phyloP scores from a whole-genome alignment of 495 filamentous ascomycete genomes.

The Glutinoglossum americanum region DNA sequence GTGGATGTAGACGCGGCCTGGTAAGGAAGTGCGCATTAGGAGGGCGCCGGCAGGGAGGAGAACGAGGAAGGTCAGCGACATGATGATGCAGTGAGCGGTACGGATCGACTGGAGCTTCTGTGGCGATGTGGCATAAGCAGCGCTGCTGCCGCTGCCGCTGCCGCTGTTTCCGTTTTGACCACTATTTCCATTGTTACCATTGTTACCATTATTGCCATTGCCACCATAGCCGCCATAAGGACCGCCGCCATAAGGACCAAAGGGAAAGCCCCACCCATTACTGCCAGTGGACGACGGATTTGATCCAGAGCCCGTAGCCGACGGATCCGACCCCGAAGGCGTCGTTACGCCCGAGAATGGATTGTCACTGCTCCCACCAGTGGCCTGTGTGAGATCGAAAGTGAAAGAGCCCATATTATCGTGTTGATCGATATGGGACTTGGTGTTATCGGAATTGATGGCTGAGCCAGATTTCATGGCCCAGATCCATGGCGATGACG shows the following conservation, averaged over 20 bases:
- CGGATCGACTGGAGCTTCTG: slow-evolving; percentile 4
- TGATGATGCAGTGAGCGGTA: slow-evolving; percentile 23
- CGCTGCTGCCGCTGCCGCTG: slow-evolving; percentile 7
- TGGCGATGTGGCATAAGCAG: slow-evolving; percentile 7
- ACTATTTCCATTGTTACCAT: slow-evolving; percentile 1
- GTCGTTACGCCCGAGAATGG: slow-evolving; percentile 26
- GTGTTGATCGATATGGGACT: slow-evolving; percentile 35
- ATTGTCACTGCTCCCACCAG: slow-evolving; percentile 32
- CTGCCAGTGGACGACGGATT: background rate
- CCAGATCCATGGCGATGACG: slow-evolving; percentile 39
- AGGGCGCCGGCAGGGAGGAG: slow-evolving; percentile 35
- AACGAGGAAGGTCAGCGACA: slow-evolving; percentile 32
- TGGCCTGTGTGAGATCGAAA: slow-evolving; percentile 33
- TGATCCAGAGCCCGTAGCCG: background rate
- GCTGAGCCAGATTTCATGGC: slow-evolving; percentile 36
- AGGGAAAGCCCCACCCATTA: background rate
- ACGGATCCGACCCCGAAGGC: background rate
- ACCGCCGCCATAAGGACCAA: background rate
- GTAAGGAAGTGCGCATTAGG: slow-evolving; percentile 27
- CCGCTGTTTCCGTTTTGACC: slow-evolving; percentile 3
- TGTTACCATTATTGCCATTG: background rate
- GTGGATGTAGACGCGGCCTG: slow-evolving; percentile 25
- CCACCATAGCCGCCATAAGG: background rate
- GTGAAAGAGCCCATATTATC: slow-evolving; percentile 27
- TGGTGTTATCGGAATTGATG: slow-evolving; percentile 28